phyloP scores from a whole-genome alignment of 2,329 filamentous ascomycete species.

The Paecilomyces niveus region DNA sequence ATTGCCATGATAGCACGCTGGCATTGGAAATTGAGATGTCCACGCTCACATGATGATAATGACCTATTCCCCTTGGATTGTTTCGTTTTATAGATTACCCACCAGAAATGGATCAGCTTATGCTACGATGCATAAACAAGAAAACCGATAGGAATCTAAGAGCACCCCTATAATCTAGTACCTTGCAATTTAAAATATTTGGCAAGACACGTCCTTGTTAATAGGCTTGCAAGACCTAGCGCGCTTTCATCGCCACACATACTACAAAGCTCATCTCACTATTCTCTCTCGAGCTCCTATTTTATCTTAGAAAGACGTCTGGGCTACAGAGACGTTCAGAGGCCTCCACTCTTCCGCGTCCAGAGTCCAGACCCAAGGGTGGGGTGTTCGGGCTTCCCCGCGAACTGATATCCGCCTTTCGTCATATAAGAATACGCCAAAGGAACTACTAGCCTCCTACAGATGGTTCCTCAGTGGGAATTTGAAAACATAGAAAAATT shows the following conservation, averaged over 20 bases:
- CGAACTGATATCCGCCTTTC: not conserved
- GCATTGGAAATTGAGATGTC: not conserved
- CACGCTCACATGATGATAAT: not conserved
- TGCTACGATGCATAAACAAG: not conserved
- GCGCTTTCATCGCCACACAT: not conserved
- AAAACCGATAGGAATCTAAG: not conserved
- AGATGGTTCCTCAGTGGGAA: not conserved
- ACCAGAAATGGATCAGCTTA: not conserved
- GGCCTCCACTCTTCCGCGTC: not conserved
- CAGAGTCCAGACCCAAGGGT: not conserved
- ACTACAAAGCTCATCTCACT: not conserved
- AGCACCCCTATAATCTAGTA: not conserved
- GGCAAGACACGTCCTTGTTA: not conserved
- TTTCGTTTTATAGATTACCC: not conserved
- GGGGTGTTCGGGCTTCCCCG: not conserved
- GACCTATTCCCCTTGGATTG: not conserved
- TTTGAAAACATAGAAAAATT: not conserved
- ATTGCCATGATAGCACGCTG: not conserved
- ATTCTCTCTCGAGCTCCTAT: not conserved
- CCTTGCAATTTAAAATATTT: not conserved
- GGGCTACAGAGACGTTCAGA: not conserved
- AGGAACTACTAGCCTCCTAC: not conserved
- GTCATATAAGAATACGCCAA: not conserved
- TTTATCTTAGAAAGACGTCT: not conserved
- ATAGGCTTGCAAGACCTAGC: too few relatives aligned